phyloP scores from a whole-genome alignment of 306 rosid species.

The Castanopsis chinensis region DNA sequence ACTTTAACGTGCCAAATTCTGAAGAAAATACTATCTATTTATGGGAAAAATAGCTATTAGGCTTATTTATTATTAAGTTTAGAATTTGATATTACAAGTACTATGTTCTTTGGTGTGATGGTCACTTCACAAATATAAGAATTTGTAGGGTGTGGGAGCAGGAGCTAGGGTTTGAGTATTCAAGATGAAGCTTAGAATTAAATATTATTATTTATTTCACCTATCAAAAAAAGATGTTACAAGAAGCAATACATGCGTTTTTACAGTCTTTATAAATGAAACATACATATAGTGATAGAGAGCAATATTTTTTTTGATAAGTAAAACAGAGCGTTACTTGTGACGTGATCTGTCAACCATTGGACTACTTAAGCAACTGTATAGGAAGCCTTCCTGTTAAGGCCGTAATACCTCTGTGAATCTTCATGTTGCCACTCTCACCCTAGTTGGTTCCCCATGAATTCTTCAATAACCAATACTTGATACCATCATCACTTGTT shows the following conservation, averaged over 20 bases:
- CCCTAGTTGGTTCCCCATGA: slow-evolving; percentile 34
- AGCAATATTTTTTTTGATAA: not conserved
- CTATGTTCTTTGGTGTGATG: no score
- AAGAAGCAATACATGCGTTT: not conserved
- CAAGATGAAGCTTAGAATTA: no score
- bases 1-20: no score
- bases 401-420: slow-evolving; percentile 7
- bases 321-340: not conserved
- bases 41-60: no score
- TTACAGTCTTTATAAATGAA: not conserved
- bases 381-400: slow-evolving; percentile 7
- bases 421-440: slow-evolving; percentile 27
- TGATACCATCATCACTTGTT: not conserved
- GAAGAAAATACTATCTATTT: no score
- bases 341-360: not conserved
- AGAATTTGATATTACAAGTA: no score
- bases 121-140: no score
- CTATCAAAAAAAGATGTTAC: not conserved
- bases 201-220: no score
- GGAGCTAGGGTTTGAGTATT: no score
- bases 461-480: slow-evolving; percentile 30
- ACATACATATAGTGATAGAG: not conserved
- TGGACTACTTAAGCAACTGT: not conserved
- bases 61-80: no score
- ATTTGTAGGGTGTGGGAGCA: no score